Percentiles rank a stretch among this genome's conserved stretches.
Evolutionary conservation across 768 basidiomycete species (phyloP).

Genomic region (Agrocybe pediades): DNA sequence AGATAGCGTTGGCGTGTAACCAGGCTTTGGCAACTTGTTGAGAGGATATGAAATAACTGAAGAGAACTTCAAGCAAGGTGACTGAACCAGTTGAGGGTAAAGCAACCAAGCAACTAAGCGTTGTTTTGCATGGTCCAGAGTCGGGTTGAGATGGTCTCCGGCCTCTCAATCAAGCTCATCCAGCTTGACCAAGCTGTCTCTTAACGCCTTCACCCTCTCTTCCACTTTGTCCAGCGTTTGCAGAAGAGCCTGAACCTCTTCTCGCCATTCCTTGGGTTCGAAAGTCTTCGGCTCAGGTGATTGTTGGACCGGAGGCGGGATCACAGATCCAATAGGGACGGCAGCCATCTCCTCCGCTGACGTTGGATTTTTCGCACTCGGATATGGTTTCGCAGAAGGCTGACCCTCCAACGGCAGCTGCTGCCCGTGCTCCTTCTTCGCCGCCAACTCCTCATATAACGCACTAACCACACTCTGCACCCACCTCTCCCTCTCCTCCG

Average conservation of each 20-base stretch:
- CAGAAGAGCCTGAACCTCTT: constrained; percentile 50
- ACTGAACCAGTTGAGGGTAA: too few species aligned
- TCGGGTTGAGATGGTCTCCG: not conserved
- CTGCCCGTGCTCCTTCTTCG: constrained; percentile 37
- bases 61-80: too few species aligned
- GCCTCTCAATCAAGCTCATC: constrained; percentile 25
- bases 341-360: not conserved
- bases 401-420: constrained; percentile 6
- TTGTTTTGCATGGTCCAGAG: not conserved
- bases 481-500: constrained; percentile 74
- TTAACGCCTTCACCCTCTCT: constrained; percentile 51
- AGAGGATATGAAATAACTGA: too few species aligned
- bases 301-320: not conserved
- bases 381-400: not conserved
- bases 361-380: not conserved
- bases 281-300: not conserved
- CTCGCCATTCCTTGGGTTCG: constrained; percentile 30
- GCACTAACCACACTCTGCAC: constrained; percentile 71
- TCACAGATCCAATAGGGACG: not conserved
- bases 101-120: too few species aligned
- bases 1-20: not conserved
- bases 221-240: constrained; percentile 59
- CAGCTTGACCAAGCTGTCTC: constrained; percentile 34
- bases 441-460: constrained; percentile 71
- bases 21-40: too few species aligned